These are phyloP conservation scores for Cicer arietinum DNA, from an alignment of 306 rosid species.

Conservation along the genomic window DNA sequence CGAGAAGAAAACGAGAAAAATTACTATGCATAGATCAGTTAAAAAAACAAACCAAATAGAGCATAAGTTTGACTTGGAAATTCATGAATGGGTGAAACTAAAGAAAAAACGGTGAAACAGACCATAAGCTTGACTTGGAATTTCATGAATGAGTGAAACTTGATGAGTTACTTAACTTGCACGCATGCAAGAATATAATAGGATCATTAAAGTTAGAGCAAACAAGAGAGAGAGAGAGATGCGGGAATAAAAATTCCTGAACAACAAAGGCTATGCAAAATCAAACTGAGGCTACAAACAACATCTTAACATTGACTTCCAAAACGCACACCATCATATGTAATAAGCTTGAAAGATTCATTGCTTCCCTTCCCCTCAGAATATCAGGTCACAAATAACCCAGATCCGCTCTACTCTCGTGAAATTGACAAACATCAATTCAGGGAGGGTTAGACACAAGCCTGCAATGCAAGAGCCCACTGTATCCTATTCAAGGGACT, in stretches of 20 bases:
- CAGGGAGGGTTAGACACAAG: not conserved
- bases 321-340: not conserved
- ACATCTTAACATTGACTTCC: constrained; percentile 16
- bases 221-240: not conserved
- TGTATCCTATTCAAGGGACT: constrained; percentile 1
- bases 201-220: not conserved
- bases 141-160: constrained; percentile 5
- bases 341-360: not conserved
- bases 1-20: constrained; percentile 26
- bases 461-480: constrained; percentile 11
- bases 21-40: not conserved
- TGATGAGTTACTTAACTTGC: not conserved
- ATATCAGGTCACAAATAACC: not conserved
- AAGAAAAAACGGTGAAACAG: not conserved
- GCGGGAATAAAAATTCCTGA: not conserved
- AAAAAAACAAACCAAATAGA: constrained; percentile 9
- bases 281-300: constrained; percentile 21
- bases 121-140: not conserved
- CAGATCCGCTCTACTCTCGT: not conserved
- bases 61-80: not conserved
- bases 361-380: constrained; percentile 10
- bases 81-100: constrained; percentile 4
- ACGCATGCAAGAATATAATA: not conserved
- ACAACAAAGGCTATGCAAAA: constrained; percentile 8
- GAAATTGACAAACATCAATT: not conserved